Base-by-base conservation (phyloP, 192 early-diverging fungal species). In the Coemansia sp. region DNA sequence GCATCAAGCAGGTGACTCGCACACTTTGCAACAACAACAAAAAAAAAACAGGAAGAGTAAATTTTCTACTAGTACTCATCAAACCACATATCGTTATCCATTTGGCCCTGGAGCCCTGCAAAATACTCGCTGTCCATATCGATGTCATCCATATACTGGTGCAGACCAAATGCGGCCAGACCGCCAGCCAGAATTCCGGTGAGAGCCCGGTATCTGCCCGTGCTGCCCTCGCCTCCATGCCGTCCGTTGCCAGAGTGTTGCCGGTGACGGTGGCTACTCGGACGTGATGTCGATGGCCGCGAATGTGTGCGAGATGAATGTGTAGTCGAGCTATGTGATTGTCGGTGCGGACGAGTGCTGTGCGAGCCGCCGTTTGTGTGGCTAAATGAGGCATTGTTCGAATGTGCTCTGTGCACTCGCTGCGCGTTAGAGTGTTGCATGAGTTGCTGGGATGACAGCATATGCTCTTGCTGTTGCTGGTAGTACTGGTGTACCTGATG, bases 171-270 rank as follows among this genome's bases (percentile, higher is more conserved):
- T 9, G 33, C 45, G 25, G 57, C 57, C 22, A 59, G 30, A 5
- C 57, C 57, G 24, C 58, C 30, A 33, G 57, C 46, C 45, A 59
- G n/a, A 23, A 59, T 31, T 14, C 45, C 47, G n/a, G 58, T 28
- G 23, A 59, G 27, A 14, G 40, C 44, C 12, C 24, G 28, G 5
- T 50, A 28, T n/a, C 10, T 16, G 28, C 16, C 48, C 10, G 18
- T 11, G 2, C 6, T 14, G 48, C 14, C n/a, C 14, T 28, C 28
- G 27, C 48, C 14, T 50, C 28, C 25, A 14, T 24, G 35, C n/a
- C 35, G 35, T 11, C 35, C n/a, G 35, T 16, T 38, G 35, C 35
- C 35, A 11, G 35, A 38, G 14, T 38, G 14, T 11, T 38, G n/a
- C n/a, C n/a, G 35, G n/a, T 38, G 35, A 38, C 11, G 35, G 11